Conservation (phyloP, 2,329 filamentous ascomycete genomes). For the Westerdykella ornata region DNA sequence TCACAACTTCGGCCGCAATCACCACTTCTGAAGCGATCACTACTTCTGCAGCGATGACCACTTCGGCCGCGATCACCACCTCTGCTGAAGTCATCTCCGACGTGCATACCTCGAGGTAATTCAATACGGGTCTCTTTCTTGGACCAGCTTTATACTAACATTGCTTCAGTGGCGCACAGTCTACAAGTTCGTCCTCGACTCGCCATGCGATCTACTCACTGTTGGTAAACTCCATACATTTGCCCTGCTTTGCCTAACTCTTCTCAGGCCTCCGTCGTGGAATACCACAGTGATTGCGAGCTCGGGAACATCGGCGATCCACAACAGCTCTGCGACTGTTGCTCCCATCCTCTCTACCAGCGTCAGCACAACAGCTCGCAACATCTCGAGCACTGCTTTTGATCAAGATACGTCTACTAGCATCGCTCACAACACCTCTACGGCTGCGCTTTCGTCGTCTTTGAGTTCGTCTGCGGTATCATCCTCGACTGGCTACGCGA, state of each 20-base stretch:
- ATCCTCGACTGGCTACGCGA: not conserved
- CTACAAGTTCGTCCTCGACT: not conserved
- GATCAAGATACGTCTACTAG: not conserved
- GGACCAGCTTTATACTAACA: too few species aligned
- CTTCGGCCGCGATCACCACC: not conserved
- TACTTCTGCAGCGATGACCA: not conserved
- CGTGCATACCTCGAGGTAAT: too few species aligned
- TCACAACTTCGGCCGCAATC: not conserved
- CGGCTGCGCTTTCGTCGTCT: not conserved
- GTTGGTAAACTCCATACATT: not conserved
- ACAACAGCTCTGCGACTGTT: not conserved
- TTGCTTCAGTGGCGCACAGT: too few species aligned
- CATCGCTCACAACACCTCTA: too few species aligned
- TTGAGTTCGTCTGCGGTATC: not conserved
- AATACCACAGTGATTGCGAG: not conserved
- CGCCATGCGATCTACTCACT: not conserved
- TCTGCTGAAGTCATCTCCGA: not conserved
- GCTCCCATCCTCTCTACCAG: not conserved
- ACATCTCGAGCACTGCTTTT: not conserved
- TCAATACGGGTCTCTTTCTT: too few species aligned
- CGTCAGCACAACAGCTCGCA: not conserved
- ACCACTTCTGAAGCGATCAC: not conserved
- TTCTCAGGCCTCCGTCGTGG: not conserved
- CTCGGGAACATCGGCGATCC: too few species aligned
- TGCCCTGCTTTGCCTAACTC: not conserved